These are phyloP conservation scores for Boletus rubescentipes DNA, from an alignment of 768 basidiomycete genomes.

Conservation along the genomic window DNA sequence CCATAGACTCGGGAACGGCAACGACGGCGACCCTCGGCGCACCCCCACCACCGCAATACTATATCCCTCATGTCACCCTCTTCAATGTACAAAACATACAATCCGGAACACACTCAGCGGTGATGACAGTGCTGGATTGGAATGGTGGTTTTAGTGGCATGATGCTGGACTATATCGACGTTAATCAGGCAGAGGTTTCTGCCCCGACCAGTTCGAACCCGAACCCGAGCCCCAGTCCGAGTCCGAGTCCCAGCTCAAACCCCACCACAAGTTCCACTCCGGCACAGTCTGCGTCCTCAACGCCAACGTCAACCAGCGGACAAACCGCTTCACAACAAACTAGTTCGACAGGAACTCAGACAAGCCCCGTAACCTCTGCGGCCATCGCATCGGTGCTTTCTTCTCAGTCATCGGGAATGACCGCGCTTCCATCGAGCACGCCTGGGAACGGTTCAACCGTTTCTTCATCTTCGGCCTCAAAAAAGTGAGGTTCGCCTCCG, in stretches of 20 bases:
- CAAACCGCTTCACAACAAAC: constrained; percentile 1
- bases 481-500: constrained; percentile 9
- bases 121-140: constrained; percentile 28
- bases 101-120: constrained; percentile 23
- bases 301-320: background rate
- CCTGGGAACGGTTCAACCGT: background rate
- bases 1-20: constrained; percentile 22
- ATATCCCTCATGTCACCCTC: constrained; percentile 20
- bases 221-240: background rate
- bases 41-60: constrained; percentile 25
- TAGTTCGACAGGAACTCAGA: constrained; percentile 1
- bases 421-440: constrained; percentile 15
- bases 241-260: background rate
- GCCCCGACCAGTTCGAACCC: constrained; percentile 1
- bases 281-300: constrained; percentile 7
- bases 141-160: constrained; percentile 25
- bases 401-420: constrained; percentile 2
- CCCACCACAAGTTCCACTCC: constrained; percentile 1
- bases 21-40: constrained; percentile 23
- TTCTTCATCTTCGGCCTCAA: constrained; percentile 4
- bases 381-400: constrained; percentile 1
- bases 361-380: background rate
- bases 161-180: constrained; percentile 29
- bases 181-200: constrained; percentile 23
- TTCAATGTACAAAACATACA: constrained; percentile 21